Conservation (phyloP, 257 asterid genomes). For the Solanum neorickii region DNA sequence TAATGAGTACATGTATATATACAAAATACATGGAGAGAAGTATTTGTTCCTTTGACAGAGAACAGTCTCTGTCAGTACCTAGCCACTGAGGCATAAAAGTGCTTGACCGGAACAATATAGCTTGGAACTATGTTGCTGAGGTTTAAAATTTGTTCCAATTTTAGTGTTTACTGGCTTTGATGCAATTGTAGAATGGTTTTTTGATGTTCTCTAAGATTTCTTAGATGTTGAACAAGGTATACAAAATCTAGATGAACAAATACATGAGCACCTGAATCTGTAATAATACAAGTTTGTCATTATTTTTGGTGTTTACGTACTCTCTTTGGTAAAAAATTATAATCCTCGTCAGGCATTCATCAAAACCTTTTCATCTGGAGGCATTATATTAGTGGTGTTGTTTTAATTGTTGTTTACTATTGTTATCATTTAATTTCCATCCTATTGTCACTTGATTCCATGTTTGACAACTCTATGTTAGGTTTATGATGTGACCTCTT, state of each 20-base stretch:
- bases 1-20: neutral
- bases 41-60: neutral
- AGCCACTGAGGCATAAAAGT: neutral
- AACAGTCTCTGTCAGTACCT: neutral
- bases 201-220: neutral
- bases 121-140: neutral
- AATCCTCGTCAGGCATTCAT: neutral
- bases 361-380: neutral
- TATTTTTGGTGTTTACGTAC: neutral
- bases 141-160: neutral
- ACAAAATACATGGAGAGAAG: neutral
- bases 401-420: neutral
- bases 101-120: neutral
- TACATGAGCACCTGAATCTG: neutral
- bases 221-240: neutral
- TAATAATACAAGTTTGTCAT: neutral
- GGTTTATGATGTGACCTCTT: slow-evolving; percentile 52
- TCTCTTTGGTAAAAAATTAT: neutral
- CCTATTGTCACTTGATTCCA: neutral
- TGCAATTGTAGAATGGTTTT: neutral
- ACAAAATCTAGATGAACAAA: neutral
- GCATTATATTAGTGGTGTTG: neutral
- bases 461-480: slow-evolving; percentile 1
- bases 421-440: neutral
- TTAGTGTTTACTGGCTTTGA: neutral